Percentiles rank a stretch among this genome's conserved stretches.
Conservation (phyloP, 2,329 filamentous ascomycete species). For the Penicillium sp. region DNA sequence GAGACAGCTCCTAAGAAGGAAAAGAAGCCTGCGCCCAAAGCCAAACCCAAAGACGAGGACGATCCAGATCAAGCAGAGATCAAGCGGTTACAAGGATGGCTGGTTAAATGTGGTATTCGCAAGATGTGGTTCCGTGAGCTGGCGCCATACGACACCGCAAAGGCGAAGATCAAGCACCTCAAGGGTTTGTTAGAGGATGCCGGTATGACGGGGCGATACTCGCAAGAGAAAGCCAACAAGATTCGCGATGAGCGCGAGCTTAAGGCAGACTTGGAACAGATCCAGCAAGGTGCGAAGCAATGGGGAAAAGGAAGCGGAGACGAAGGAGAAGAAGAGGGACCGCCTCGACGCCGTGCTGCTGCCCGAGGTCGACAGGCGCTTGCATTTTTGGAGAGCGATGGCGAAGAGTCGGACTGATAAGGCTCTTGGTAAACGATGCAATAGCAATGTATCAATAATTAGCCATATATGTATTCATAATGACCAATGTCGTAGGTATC, state of each 20-base stretch:
- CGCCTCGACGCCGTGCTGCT: slow-evolving; percentile 37
- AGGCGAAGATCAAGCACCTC: slow-evolving; percentile 80
- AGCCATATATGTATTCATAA: slow-evolving; percentile 9
- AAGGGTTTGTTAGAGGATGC: slow-evolving; percentile 73
- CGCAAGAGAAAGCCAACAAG: slow-evolving; percentile 75
- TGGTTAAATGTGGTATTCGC: slow-evolving; percentile 85
- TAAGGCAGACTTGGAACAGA: slow-evolving; percentile 76
- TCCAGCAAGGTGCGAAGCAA: slow-evolving; percentile 73
- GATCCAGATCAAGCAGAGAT: slow-evolving; percentile 74
- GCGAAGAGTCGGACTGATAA: slow-evolving; percentile 58
- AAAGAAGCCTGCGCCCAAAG: slow-evolving; percentile 35
- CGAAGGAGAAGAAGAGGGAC: slow-evolving; percentile 39
- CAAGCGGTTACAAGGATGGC: slow-evolving; percentile 81
- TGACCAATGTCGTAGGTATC: background rate
- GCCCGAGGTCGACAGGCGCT: slow-evolving; percentile 45
- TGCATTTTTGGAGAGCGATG: slow-evolving; percentile 65
- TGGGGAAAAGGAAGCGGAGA: slow-evolving; percentile 64
- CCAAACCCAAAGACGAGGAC: slow-evolving; percentile 48
- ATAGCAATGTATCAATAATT: background rate
- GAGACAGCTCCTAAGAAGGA: slow-evolving; percentile 27
- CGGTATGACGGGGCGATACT: slow-evolving; percentile 88
- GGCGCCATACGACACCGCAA: slow-evolving; percentile 68
- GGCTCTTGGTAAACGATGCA: background rate
- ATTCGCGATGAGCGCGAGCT: slow-evolving; percentile 89
- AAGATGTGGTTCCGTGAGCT: slow-evolving; percentile 90